Percentiles rank a stretch among this genome's conserved stretches.
These are phyloP conservation scores for Parmelia sp. DNA, from an alignment of 495 filamentous ascomycete genomes.

Conservation along the genomic window DNA sequence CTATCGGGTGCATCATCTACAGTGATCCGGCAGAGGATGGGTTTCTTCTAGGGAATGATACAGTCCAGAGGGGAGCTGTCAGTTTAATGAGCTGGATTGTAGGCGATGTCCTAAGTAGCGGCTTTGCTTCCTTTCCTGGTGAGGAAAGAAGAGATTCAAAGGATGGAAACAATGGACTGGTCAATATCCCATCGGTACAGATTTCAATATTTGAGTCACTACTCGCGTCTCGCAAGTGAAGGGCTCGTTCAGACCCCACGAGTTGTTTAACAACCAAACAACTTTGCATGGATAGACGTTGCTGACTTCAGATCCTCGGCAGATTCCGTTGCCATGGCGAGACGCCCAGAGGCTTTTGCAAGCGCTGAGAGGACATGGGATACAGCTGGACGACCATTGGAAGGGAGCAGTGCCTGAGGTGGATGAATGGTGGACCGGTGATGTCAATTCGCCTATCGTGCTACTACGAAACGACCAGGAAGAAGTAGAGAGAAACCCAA, in stretches of 20 bases:
- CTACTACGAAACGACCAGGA: conserved; percentile 85
- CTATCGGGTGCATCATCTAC: conserved; percentile 83
- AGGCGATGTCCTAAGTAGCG: conserved; percentile 83
- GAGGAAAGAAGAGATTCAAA: conserved; percentile 55
- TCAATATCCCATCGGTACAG: conserved; percentile 63
- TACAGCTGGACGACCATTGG: conserved; percentile 66
- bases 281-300: not conserved
- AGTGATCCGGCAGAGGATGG: conserved; percentile 81
- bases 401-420: conserved; percentile 65
- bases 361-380: conserved; percentile 69
- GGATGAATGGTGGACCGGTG: conserved; percentile 76
- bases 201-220: not conserved
- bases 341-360: conserved; percentile 78
- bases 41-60: conserved; percentile 68
- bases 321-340: conserved; percentile 74
- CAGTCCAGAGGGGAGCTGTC: conserved; percentile 78
- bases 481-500: conserved; percentile 70
- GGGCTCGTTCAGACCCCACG: not conserved
- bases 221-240: not conserved
- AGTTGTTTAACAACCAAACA: not conserved
- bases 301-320: conserved; percentile 26
- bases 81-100: conserved; percentile 75
- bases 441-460: conserved; percentile 66
- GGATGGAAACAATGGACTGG: conserved; percentile 64
- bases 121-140: conserved; percentile 68